Base-by-base conservation (phyloP, 2,329 filamentous ascomycete species). In the Claviceps sp. region DNA sequence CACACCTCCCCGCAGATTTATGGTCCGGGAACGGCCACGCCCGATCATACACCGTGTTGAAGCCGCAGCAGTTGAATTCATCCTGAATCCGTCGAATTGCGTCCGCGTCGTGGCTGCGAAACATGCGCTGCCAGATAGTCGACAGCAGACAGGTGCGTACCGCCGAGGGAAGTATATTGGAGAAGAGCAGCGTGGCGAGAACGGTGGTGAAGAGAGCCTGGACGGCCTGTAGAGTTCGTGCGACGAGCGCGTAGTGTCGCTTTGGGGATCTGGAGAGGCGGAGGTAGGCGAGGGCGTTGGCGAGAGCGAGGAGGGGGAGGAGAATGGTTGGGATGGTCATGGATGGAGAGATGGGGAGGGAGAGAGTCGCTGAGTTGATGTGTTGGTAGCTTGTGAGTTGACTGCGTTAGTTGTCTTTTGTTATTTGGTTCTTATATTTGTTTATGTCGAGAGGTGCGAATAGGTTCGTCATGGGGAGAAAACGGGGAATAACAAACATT, bases 41-140 rank as follows among this genome's bases (percentile, higher is more conserved):
- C 61, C 75, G 77, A 58, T 86, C 80, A 30, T 59, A 63, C 26
- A 75, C 60, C 6, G 68, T 74, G 49, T 69, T 70, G 46, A 84
- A 71, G 1, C 83, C 83, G 58, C 82, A 87, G 66, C 82, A 87
- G 13, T 73, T 60, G 37, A 84, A 72, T 0, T 72, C 62, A 59
- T 85, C 78, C 57, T 87, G 82, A 51, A 87, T 82, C 2, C 65
- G 64, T 47, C 70, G 69, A 51, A 86, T 73, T 2, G 70, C 63
- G 2, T 56, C 59, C 1, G 54, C 69, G 54, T 84, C 67, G 55
- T 80, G 78, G 1, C 54, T 52, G 37, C 55, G 54, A 42, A 58
- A 61, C 3, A 60, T 52, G 1, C 46, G 49, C 51, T 62, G 60
- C 60, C 59, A 62, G 30, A 50, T 47, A 0, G 52, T 54, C 4